Evolutionary conservation across 2,329 filamentous ascomycete species (phyloP).

Genomic region (Metarhizium brunneum): DNA sequence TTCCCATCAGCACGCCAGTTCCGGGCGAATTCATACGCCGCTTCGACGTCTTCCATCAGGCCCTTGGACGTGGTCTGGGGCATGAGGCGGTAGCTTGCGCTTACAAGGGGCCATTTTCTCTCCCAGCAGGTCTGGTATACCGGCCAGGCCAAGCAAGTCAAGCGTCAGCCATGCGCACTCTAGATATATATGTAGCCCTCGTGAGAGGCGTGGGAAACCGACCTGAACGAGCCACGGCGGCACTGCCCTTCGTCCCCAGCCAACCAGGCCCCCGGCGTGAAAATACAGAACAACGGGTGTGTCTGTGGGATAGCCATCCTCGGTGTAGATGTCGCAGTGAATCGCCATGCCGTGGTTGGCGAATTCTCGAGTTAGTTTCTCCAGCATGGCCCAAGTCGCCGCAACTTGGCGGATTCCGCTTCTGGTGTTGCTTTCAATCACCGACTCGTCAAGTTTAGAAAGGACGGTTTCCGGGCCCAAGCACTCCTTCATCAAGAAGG

Average conservation of each 20-base stretch:
- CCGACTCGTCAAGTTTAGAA: too few relatives aligned
- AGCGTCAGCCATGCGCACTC: too few relatives aligned
- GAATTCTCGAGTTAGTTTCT: slow-evolving; percentile 18
- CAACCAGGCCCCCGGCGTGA: slow-evolving; percentile 24
- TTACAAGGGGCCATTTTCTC: slow-evolving; percentile 24
- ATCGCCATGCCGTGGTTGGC: slow-evolving; percentile 17
- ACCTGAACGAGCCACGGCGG: slow-evolving; percentile 22
- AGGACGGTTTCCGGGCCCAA: too few relatives aligned
- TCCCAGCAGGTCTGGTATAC: slow-evolving; percentile 21
- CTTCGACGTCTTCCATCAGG: slow-evolving; percentile 14
- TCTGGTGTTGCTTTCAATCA: too few relatives aligned
- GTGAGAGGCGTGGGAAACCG: too few relatives aligned
- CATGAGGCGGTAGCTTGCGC: slow-evolving; percentile 25
- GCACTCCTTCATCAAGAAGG: too few relatives aligned
- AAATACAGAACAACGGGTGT: slow-evolving; percentile 27
- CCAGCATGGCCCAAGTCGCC: slow-evolving; percentile 13
- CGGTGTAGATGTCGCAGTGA: slow-evolving; percentile 25
- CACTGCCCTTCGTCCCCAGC: slow-evolving; percentile 20
- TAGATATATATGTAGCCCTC: too few relatives aligned
- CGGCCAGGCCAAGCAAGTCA: slow-evolving; percentile 9
- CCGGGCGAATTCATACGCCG: too few relatives aligned
- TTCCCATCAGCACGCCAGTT: too few relatives aligned
- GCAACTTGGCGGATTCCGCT: too few relatives aligned
- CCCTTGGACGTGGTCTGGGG: slow-evolving; percentile 20
- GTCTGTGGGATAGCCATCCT: slow-evolving; percentile 12